Conservation (phyloP, 768 basidiomycete species). For the Psilocybe tampanensis region DNA sequence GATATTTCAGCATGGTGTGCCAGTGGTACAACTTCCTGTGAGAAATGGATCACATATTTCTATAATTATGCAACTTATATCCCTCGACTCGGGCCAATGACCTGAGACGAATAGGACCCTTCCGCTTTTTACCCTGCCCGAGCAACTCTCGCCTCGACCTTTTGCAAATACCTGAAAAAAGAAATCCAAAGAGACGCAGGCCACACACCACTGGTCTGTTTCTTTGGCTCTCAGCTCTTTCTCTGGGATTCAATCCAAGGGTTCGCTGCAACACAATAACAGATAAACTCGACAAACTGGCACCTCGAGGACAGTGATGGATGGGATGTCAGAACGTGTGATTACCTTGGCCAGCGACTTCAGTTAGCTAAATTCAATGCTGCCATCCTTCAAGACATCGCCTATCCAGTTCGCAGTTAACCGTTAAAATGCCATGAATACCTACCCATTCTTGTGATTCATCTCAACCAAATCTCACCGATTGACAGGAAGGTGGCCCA, state of each 20-base stretch:
- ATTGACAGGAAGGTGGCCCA: neutral
- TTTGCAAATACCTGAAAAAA: too few relatives aligned
- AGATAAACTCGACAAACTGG: too few relatives aligned
- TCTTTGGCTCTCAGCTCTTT: neutral
- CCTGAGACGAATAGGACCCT: neutral
- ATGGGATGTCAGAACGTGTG: neutral
- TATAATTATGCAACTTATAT: constrained; percentile 1
- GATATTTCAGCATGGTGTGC: neutral
- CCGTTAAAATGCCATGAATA: neutral
- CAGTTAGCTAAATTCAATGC: neutral
- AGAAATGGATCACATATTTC: neutral
- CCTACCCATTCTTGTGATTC: neutral
- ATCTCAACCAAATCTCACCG: too few relatives aligned
- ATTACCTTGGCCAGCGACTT: neutral
- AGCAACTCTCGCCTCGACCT: neutral
- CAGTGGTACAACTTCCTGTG: neutral
- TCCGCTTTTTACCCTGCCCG: neutral
- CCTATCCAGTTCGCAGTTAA: too few relatives aligned
- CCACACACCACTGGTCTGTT: neutral
- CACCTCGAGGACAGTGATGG: neutral
- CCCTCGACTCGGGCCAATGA: constrained; percentile 1
- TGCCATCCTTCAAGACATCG: neutral
- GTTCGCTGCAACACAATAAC: too few relatives aligned
- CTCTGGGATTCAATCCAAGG: neutral
- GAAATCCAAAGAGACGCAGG: too few relatives aligned